These are phyloP conservation scores for Blastocladiella emersonii DNA, from an alignment of 371 early-diverging fungal genomes.

Conservation along the genomic window DNA sequence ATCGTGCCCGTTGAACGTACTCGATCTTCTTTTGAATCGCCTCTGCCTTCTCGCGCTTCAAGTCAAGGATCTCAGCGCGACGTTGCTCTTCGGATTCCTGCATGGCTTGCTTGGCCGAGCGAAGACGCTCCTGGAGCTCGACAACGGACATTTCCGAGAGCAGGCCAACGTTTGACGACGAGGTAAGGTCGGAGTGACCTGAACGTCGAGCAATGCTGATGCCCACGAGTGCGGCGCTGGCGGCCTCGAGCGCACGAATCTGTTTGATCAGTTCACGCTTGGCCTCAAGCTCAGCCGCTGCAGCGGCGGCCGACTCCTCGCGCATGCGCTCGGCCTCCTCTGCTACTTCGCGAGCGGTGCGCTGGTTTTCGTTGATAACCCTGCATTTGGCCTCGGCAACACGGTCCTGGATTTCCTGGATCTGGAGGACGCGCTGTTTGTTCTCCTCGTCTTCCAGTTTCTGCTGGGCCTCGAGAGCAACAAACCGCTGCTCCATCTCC, in stretches of 20 bases:
- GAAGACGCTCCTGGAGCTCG: neutral
- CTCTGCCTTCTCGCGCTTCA: neutral
- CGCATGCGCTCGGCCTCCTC: neutral
- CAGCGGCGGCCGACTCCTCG: neutral
- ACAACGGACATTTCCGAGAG: neutral
- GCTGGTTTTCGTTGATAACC: neutral
- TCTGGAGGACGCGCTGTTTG: neutral
- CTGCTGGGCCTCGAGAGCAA: neutral
- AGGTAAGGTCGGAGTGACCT: neutral
- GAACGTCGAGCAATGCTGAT: neutral
- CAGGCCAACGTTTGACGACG: neutral
- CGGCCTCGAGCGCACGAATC: neutral
- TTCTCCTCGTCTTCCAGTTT: neutral
- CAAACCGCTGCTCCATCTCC: neutral
- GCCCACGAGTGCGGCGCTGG: neutral
- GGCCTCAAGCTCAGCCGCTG: neutral
- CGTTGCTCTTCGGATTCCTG: neutral
- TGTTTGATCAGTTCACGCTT: neutral
- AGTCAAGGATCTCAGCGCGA: neutral
- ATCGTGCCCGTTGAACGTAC: neutral
- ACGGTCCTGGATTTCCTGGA: neutral
- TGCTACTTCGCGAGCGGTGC: neutral
- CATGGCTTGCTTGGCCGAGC: neutral
- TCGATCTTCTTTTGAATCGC: neutral
- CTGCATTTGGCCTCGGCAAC: neutral